phyloP scores from a whole-genome alignment of 352 stramenopile genomes.

The Phytophthora palmivora region DNA sequence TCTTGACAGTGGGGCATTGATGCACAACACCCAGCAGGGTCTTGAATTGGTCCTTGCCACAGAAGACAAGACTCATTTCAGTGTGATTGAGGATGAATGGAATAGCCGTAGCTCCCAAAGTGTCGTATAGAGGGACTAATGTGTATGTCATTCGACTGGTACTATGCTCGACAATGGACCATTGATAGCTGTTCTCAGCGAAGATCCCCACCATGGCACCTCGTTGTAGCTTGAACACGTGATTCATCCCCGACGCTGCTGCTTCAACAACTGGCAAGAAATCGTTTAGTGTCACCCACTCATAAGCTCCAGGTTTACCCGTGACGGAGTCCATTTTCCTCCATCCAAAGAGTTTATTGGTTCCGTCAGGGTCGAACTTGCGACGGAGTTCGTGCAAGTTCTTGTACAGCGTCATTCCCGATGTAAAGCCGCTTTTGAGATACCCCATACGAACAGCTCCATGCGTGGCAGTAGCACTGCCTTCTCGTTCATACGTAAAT shows the following conservation, averaged over 20 bases:
- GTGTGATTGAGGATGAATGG: slow-evolving; percentile 85
- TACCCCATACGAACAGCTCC: slow-evolving; percentile 34
- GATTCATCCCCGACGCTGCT: slow-evolving; percentile 49
- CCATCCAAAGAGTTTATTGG: slow-evolving; percentile 63
- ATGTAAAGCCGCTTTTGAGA: slow-evolving; percentile 37
- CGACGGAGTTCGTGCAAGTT: slow-evolving; percentile 50
- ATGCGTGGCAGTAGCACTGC: slow-evolving; percentile 37
- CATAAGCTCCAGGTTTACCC: slow-evolving; percentile 46
- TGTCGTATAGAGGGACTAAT: slow-evolving; percentile 85
- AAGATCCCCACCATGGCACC: slow-evolving; percentile 73
- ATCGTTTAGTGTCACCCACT: slow-evolving; percentile 69
- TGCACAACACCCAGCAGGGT: slow-evolving; percentile 55
- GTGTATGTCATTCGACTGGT: slow-evolving; percentile 75
- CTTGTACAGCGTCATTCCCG: slow-evolving; percentile 55
- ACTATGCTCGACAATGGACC: slow-evolving; percentile 68
- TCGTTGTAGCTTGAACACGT: slow-evolving; percentile 42
- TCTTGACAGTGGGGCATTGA: slow-evolving; percentile 59
- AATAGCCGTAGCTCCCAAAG: slow-evolving; percentile 63
- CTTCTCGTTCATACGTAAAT: slow-evolving; percentile 36
- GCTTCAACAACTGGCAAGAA: slow-evolving; percentile 58
- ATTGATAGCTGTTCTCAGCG: slow-evolving; percentile 77
- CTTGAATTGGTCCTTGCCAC: slow-evolving; percentile 60
- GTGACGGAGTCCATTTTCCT: slow-evolving; percentile 49
- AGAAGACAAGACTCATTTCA: slow-evolving; percentile 75
- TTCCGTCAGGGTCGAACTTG: slow-evolving; percentile 54